Base-by-base conservation (phyloP, 2,329 filamentous ascomycete genomes). In the Pyricularia pennisetigena region DNA sequence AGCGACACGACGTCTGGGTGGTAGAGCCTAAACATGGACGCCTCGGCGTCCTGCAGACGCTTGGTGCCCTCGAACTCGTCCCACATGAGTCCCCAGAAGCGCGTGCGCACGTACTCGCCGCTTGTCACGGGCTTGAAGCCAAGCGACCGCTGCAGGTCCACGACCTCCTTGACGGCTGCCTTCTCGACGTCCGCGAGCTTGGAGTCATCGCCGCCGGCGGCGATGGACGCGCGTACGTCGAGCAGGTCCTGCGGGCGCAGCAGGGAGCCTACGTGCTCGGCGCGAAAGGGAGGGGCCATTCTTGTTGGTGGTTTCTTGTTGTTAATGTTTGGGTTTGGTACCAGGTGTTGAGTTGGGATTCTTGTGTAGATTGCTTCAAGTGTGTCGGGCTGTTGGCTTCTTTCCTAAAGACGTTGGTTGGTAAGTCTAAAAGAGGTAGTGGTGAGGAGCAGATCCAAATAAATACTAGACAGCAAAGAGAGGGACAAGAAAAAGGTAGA, bases 101-200 rank as follows among this genome's bases (percentile, higher is more conserved):
- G 79, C 16, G 82, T 83, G 66, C 83, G 82, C 71, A 78, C 78
- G 75, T 89, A 93, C 78, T 94, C 91, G 75, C 91, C 91, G 72
- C 88, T 89, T 61, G 85, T 90, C 68, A 93, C 82, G 29, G 85
- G 87, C 70, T 86, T 85, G 75, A 90, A 85, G 64, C 90, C 88
- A 1, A 90, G 81, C 68, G 89, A 83, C 68, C 84, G 83, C 81
- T 93, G 91, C 69, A 88, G 80, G 75, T 88, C 83, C 68, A 93
- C 87, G 28, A 92, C 86, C 12, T 90, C 82, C 63, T 83, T 84
- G 71, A 92, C 86, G 49, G 89, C 83, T 75, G 85, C 83, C 73
- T 88, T 85, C 78, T 94, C 90, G 28, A 89, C 78, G 1, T 82
- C 80, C 1, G 79, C 79, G 10, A 93, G 83, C 2, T 80, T 80